phyloP scores from a whole-genome alignment of 768 basidiomycete species.

The Boletellus sp. region DNA sequence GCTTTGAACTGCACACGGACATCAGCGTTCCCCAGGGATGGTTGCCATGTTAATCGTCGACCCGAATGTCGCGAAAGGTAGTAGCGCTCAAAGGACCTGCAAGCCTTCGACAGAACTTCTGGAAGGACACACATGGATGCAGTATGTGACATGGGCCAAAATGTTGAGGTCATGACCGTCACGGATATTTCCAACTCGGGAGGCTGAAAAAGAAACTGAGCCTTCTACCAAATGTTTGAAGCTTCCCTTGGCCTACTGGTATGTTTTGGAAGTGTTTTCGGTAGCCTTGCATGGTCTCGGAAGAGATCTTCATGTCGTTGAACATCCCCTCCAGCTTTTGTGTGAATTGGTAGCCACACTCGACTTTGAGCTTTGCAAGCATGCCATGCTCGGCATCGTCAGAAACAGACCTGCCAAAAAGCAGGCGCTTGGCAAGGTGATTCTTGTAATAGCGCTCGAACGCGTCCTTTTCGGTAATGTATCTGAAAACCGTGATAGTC shows the following conservation, averaged over 20 bases:
- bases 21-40: conserved; percentile 86
- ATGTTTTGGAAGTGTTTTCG: conserved; percentile 54
- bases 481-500: conserved; percentile 94
- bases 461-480: conserved; percentile 90
- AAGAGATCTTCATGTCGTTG: conserved; percentile 88
- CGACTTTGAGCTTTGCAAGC: conserved; percentile 94
- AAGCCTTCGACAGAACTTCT: conserved; percentile 54
- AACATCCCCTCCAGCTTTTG: conserved; percentile 99
- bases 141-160: conserved; percentile 85
- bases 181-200: conserved; percentile 80
- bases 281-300: conserved; percentile 78
- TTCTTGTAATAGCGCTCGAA: conserved; percentile 98
- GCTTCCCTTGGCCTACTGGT: conserved; percentile 43
- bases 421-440: conserved; percentile 90
- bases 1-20: conserved; percentile 78
- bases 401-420: conserved; percentile 82
- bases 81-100: conserved; percentile 81
- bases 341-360: conserved; percentile 95
- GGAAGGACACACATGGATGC: conserved; percentile 67
- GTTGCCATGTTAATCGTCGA: conserved; percentile 88
- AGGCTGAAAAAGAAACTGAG: conserved; percentile 42
- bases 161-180: conserved; percentile 92
- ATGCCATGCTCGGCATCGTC: conserved; percentile 98
- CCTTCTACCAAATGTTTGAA: not conserved
- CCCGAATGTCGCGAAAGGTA: conserved; percentile 90